These are phyloP conservation scores for Ceratocystis eucalypticola DNA, from an alignment of 2,329 filamentous ascomycete species.

Conservation along the genomic window DNA sequence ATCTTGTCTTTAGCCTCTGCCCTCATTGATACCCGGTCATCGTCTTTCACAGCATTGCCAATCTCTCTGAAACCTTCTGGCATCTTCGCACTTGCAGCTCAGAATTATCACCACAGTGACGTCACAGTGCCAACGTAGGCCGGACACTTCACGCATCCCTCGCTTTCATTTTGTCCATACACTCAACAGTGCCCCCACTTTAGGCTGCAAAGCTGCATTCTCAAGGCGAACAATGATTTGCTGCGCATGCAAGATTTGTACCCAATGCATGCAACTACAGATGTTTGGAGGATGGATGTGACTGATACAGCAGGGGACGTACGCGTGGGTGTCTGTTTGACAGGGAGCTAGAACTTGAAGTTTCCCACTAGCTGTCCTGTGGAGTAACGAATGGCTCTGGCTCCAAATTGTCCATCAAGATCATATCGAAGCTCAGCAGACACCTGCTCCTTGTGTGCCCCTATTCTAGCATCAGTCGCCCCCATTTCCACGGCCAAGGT, in stretches of 20 bases:
- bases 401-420: too few species aligned
- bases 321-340: background rate
- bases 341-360: background rate
- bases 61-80: background rate
- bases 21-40: too few species aligned
- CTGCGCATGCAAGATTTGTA: background rate
- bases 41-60: too few species aligned
- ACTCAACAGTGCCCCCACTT: slow-evolving; percentile 1
- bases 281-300: background rate
- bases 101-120: background rate
- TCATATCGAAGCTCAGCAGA: background rate
- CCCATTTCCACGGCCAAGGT: slow-evolving; percentile 36
- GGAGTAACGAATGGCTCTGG: too few species aligned
- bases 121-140: background rate
- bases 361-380: background rate
- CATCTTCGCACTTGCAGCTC: background rate
- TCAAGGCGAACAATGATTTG: background rate
- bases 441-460: background rate
- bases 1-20: too few species aligned
- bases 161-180: background rate
- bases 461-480: slow-evolving; percentile 9
- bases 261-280: slow-evolving; percentile 8
- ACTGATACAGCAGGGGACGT: background rate
- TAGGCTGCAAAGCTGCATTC: slow-evolving; percentile 9
- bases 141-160: background rate